Percentiles rank a stretch among this genome's conserved stretches.
Evolutionary conservation across 148 eudicot species (phyloP).

Genomic region (Rhododendron henanense): DNA sequence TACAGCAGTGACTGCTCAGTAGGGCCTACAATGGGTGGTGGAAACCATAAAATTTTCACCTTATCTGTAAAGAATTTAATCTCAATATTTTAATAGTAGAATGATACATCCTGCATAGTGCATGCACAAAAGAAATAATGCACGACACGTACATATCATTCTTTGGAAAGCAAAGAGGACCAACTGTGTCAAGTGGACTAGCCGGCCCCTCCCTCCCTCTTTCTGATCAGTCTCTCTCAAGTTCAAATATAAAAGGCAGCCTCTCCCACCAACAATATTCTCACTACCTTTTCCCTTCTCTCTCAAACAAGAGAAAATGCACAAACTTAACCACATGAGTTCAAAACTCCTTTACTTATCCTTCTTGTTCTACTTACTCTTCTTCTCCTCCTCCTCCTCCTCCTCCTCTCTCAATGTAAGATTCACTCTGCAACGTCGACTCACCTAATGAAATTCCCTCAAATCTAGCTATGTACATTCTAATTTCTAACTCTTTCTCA

Average conservation of each 20-base stretch:
- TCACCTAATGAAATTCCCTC: neutral
- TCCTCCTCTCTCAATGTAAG: neutral
- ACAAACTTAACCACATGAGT: constrained; percentile 22
- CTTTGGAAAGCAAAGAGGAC: too few relatives aligned
- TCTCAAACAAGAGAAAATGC: neutral
- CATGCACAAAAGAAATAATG: too few relatives aligned
- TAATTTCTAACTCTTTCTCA: neutral
- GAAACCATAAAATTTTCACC: too few relatives aligned
- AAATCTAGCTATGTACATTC: neutral
- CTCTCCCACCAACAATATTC: constrained; percentile 41
- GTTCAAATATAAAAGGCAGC: constrained; percentile 20
- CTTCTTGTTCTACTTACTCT: neutral
- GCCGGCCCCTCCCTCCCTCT: neutral
- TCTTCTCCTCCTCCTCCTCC: neutral
- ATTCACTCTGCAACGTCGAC: neutral
- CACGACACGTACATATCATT: too few relatives aligned
- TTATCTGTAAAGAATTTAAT: too few relatives aligned
- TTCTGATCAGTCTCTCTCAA: constrained; percentile 1
- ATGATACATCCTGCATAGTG: too few relatives aligned
- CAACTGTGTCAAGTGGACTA: too few relatives aligned
- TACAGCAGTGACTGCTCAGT: too few relatives aligned
- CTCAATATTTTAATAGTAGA: too few relatives aligned
- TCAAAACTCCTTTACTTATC: neutral
- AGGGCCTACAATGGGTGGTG: too few relatives aligned
- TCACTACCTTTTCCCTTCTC: constrained; percentile 1